A percentile compares a stretch with the other conserved stretches of the same genome.
Conservation (phyloP, 2,329 filamentous ascomycete genomes). For the Chaetoscypha palmicola region DNA sequence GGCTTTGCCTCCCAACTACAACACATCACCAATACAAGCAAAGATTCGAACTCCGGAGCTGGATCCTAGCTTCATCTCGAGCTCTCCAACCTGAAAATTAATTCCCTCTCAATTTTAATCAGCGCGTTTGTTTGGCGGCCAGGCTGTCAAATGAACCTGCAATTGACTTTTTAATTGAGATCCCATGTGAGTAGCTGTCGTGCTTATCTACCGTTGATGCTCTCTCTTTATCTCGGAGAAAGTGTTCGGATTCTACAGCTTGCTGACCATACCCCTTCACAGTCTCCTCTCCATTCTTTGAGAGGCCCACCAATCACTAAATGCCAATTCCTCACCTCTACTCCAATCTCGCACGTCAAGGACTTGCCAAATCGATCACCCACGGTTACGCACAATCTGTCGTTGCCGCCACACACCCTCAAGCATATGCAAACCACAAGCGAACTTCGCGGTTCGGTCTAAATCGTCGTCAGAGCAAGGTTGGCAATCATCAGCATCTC, state of each 20-base stretch:
- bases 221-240: background rate
- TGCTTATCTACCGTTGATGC: background rate
- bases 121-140: conserved; percentile 92
- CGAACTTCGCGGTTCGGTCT: conserved; percentile 52
- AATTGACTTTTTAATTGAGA: conserved; percentile 34
- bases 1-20: conserved; percentile 3
- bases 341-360: conserved; percentile 87
- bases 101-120: conserved; percentile 28
- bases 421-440: conserved; percentile 68
- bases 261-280: conserved; percentile 12
- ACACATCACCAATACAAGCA: conserved; percentile 2
- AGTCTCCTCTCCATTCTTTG: conserved; percentile 40
- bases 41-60: conserved; percentile 10
- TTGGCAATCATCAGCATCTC: conserved; percentile 48
- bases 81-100: conserved; percentile 4
- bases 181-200: conserved; percentile 17
- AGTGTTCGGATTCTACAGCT: background rate
- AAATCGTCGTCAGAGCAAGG: conserved; percentile 41
- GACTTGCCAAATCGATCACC: conserved; percentile 92
- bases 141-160: conserved; percentile 99
- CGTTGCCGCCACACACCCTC: conserved; percentile 84
- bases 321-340: conserved; percentile 75
- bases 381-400: conserved; percentile 98
- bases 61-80: conserved; percentile 3
- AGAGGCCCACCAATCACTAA: conserved; percentile 69